A percentile compares a stretch with the other conserved stretches of the same genome.
These are phyloP conservation scores for Chalciporus chontae DNA, from an alignment of 768 basidiomycete species.

Conservation along the genomic window DNA sequence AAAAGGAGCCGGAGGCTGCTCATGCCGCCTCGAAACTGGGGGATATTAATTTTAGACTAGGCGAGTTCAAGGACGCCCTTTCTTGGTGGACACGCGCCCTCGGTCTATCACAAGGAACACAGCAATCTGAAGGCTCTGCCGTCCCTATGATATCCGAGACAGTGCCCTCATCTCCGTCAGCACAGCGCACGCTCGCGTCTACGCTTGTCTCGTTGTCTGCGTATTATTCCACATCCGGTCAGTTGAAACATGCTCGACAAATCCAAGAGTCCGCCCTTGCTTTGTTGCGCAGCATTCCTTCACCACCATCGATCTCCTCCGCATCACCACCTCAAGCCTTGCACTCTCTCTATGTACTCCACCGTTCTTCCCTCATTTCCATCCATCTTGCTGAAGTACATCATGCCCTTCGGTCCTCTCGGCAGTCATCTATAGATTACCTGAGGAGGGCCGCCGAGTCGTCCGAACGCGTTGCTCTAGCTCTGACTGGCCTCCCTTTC, in stretches of 20 bases:
- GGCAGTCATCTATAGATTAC: constrained; percentile 49
- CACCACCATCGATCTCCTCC: constrained; percentile 40
- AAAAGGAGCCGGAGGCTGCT: constrained; percentile 42
- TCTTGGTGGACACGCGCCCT: constrained; percentile 68
- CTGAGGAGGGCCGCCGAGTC: constrained; percentile 61
- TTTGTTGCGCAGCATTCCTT: constrained; percentile 52
- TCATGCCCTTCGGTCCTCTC: constrained; percentile 44
- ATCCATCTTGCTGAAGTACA: constrained; percentile 73
- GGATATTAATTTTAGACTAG: constrained; percentile 56
- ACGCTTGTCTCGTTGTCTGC: constrained; percentile 70
- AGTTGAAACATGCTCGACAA: constrained; percentile 50
- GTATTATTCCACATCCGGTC: constrained; percentile 58
- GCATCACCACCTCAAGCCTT: constrained; percentile 56
- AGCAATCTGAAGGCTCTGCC: constrained; percentile 15
- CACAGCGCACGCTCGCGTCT: constrained; percentile 59
- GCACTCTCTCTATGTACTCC: constrained; percentile 63
- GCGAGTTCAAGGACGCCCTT: constrained; percentile 50
- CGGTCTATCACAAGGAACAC: constrained; percentile 38
- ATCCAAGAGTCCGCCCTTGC: constrained; percentile 54
- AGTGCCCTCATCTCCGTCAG: constrained; percentile 53
- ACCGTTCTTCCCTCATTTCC: constrained; percentile 70
- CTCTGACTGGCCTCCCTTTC: constrained; percentile 44
- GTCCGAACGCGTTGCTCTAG: constrained; percentile 60
- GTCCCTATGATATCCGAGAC: constrained; percentile 33
- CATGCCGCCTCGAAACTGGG: constrained; percentile 65